Percentiles rank a stretch among this genome's conserved stretches.
phyloP scores from a whole-genome alignment of 2,329 filamentous ascomycete species.

The Pseudogymnoascus verrucosus region DNA sequence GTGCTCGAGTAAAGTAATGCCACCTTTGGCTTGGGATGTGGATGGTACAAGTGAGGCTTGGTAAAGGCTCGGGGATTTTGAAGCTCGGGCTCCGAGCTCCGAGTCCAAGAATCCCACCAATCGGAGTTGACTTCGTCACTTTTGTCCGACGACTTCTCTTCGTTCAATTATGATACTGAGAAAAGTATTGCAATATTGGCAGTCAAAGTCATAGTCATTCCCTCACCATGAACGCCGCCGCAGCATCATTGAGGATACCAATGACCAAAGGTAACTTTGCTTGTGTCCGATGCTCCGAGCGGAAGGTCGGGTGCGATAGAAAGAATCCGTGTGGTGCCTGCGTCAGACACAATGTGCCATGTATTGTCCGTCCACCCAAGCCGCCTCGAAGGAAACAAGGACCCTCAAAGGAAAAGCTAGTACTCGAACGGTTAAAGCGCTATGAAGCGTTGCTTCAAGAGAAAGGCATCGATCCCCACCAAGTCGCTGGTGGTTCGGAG shows the following conservation, averaged over 20 bases:
- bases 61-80: slow-evolving; percentile 8
- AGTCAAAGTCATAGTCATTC: neutral
- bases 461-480: slow-evolving; percentile 17
- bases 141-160: neutral
- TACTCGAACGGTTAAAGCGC: slow-evolving; percentile 12
- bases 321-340: slow-evolving; percentile 37
- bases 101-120: slow-evolving; percentile 2
- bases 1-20: neutral
- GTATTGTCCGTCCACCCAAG: slow-evolving; percentile 9
- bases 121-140: neutral
- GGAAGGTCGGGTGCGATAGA: slow-evolving; percentile 37
- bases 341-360: slow-evolving; percentile 23
- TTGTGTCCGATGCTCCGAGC: slow-evolving; percentile 13
- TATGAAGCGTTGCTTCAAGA: slow-evolving; percentile 16
- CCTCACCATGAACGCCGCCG: neutral
- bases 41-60: neutral
- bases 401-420: slow-evolving; percentile 10
- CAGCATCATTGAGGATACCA: neutral
- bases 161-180: neutral
- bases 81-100: slow-evolving; percentile 8
- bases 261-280: slow-evolving; percentile 6
- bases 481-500: slow-evolving; percentile 10
- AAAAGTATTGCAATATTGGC: neutral
- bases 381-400: slow-evolving; percentile 11
- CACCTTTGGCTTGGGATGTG: neutral